Evolutionary conservation across 768 basidiomycete species (phyloP), one percentile per base, ranked within the genome.

Genomic region (Rhodotorula babjevae): DNA sequence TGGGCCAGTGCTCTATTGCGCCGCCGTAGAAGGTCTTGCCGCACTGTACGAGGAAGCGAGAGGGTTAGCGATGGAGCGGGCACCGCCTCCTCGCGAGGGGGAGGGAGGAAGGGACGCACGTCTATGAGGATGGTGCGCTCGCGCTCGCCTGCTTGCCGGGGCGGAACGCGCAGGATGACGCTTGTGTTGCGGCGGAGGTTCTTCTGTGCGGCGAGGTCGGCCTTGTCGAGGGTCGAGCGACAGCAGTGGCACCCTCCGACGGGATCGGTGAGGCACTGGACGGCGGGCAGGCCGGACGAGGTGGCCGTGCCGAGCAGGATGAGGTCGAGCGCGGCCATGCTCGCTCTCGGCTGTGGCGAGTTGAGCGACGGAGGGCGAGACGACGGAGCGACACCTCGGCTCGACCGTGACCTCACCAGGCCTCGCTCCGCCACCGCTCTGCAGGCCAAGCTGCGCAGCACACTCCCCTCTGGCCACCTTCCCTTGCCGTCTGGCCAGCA

Each of bases 121-220:
- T 56, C 58, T 46, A 78, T 68, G 29, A 77, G 60, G 57, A 79
- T 65, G 14, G 67, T 71, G 60, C 56, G 66, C n/a, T 67, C 65
- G 60, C 33, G 44, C 29, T n/a, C 44, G 42, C 10, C 68, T 0
- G n/a, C 63, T 15, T 18, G 42, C 0, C 8, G n/a, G 14, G 3
- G 36, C 19, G 67, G 62, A 68, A 87, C 81, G 61, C 88, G 83
- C 64, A 92, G 75, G 7, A 88, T 86, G 25, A 85, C 87, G 68
- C 89, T 88, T 15, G 92, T 94, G 79, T 95, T 95, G 65, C 93
- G 85, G 59, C 93, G 81, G 49, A 87, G 85, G 76, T 95, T 96
- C 82, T 87, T 90, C 81, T 60, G 50, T 27, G 46, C 63, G 47
- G 29, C 58, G 21, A 15, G 12, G 49, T 72, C 71, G 53, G 25